Conservation (phyloP, 805 yeast species). For the Komagataella populi region DNA sequence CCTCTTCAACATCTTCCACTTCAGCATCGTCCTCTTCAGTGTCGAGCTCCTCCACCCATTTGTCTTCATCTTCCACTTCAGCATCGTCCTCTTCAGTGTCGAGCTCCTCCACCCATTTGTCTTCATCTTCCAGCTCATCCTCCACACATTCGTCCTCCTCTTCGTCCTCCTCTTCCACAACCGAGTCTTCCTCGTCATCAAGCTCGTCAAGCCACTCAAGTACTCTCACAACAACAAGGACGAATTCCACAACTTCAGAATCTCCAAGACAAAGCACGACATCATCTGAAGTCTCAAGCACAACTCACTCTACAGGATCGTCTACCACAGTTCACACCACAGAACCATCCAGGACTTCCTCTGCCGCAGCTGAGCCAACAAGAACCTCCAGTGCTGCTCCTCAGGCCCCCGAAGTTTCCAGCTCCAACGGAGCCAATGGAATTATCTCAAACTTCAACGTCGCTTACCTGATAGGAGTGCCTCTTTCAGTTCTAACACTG, state of each 20-base stretch:
- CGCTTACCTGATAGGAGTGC: neutral
- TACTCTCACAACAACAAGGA: neutral
- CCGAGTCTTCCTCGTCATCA: no score
- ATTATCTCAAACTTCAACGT: neutral
- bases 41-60: no score
- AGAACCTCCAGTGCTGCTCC: neutral
- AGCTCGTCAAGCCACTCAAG: no score
- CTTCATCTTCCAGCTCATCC: no score
- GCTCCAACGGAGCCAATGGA: neutral
- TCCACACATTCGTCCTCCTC: neutral
- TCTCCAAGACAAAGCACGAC: neutral
- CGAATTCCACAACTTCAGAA: neutral
- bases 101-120: no score
- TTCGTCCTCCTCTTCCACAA: no score
- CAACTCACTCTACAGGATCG: neutral
- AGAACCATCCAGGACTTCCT: neutral
- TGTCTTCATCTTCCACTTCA: no score
- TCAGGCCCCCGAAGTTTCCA: neutral
- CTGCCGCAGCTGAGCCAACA: neutral
- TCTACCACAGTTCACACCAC: neutral
- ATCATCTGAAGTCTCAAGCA: neutral
- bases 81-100: neutral
- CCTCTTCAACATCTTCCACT: slow-evolving; percentile 7
- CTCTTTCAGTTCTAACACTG: neutral
- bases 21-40: slow-evolving; percentile 10